Evolutionary conservation across 164 flowering plant species (phyloP).

Genomic region (Nymphaea colorata): DNA sequence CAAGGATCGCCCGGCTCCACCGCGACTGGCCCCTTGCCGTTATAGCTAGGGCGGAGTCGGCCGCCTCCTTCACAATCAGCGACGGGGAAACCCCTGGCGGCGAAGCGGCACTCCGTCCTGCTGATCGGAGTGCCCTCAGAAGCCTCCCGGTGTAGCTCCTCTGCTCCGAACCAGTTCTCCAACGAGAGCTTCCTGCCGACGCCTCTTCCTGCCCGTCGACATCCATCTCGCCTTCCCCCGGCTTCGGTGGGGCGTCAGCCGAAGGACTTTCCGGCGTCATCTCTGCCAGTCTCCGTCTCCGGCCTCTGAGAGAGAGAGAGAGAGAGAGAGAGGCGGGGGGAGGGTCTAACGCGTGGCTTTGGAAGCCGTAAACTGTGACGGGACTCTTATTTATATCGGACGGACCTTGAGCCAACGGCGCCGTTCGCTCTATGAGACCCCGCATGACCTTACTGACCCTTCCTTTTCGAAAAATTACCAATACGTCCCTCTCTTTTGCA

Average conservation of each 20-base stretch:
- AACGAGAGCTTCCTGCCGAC: neutral
- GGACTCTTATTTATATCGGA: no score
- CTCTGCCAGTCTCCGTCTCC: neutral
- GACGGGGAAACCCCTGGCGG: constrained; percentile 13
- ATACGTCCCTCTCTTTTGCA: neutral
- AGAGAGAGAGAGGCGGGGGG: neutral
- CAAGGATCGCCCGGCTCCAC: constrained; percentile 73
- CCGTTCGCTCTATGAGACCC: neutral
- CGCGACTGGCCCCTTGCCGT: constrained; percentile 54
- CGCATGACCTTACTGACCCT: neutral
- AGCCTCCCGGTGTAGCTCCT: constrained; percentile 58
- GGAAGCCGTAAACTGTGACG: neutral
- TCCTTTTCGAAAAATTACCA: neutral
- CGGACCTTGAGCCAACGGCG: no score
- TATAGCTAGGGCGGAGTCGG: constrained; percentile 48
- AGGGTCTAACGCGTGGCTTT: neutral
- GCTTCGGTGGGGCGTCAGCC: neutral
- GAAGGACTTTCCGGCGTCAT: neutral
- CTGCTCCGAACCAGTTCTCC: constrained; percentile 9
- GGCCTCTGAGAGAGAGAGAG: neutral
- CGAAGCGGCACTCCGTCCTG: constrained; percentile 13
- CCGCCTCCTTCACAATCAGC: constrained; percentile 49
- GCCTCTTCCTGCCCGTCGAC: neutral
- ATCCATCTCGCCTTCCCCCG: neutral
- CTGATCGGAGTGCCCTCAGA: constrained; percentile 39